These are phyloP conservation scores for Trichoderma sp. DNA, from an alignment of 2,329 filamentous ascomycete genomes.

Conservation along the genomic window DNA sequence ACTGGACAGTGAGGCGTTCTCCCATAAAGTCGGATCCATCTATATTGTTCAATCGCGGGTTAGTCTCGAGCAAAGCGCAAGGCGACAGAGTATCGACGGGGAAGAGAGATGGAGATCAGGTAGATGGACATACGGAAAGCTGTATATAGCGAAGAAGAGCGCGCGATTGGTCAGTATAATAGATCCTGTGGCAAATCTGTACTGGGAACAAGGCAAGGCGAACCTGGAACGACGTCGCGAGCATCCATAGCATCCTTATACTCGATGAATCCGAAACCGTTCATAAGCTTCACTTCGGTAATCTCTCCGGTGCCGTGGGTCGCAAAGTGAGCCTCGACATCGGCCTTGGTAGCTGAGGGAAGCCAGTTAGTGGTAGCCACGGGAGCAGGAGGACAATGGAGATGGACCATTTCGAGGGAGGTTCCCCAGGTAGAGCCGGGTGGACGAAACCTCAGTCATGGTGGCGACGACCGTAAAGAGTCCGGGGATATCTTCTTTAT, in stretches of 20 bases:
- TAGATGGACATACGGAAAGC: slow-evolving; percentile 61
- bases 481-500: not conserved
- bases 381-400: slow-evolving; percentile 33
- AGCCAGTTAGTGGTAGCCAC: slow-evolving; percentile 48
- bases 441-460: slow-evolving; percentile 90
- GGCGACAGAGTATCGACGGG: slow-evolving; percentile 20
- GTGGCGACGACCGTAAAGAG: slow-evolving; percentile 37
- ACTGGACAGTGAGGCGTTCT: slow-evolving; percentile 95
- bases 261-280: slow-evolving; percentile 99
- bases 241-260: slow-evolving; percentile 99
- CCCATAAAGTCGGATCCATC: slow-evolving; percentile 99
- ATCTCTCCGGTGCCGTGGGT: slow-evolving; percentile 97
- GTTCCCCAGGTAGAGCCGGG: slow-evolving; percentile 96
- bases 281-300: slow-evolving; percentile 99
- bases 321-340: slow-evolving; percentile 94
- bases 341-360: slow-evolving; percentile 85
- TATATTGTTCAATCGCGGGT: slow-evolving; percentile 41
- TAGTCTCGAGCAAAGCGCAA: slow-evolving; percentile 14
- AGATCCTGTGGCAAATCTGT: not conserved
- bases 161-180: slow-evolving; percentile 29
- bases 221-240: slow-evolving; percentile 96
- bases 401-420: slow-evolving; percentile 86
- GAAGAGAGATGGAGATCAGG: not conserved
- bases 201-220: slow-evolving; percentile 38
- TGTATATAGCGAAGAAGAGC: slow-evolving; percentile 36